Evolutionary conservation across 306 rosid genomes (phyloP).

Genomic region (Clitoria ternatea): DNA sequence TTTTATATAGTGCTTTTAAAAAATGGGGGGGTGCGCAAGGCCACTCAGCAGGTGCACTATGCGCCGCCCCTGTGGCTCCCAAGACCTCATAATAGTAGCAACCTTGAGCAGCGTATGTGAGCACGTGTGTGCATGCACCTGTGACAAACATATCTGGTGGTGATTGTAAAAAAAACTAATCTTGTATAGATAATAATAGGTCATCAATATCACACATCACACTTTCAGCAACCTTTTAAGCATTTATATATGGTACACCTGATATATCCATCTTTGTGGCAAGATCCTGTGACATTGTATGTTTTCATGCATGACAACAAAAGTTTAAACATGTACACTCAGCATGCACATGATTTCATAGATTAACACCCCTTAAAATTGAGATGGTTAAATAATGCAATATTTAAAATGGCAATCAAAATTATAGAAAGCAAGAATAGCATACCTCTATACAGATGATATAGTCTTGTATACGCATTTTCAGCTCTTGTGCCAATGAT

Average conservation of each 20-base stretch:
- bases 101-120: not conserved
- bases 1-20: no score
- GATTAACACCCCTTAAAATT: not conserved
- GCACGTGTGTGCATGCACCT: not conserved
- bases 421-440: slow-evolving; percentile 1
- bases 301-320: not conserved
- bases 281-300: not conserved
- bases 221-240: not conserved
- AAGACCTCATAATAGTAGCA: not conserved
- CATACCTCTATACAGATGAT: slow-evolving; percentile 96
- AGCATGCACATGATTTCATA: not conserved
- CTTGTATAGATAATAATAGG: not conserved
- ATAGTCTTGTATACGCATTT: slow-evolving; percentile 89
- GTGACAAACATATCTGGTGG: not conserved
- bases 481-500: slow-evolving; percentile 75
- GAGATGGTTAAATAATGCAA: not conserved
- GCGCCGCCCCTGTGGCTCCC: not conserved
- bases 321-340: not conserved
- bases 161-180: not conserved
- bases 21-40: no score
- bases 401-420: slow-evolving; percentile 1
- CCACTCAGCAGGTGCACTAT: no score
- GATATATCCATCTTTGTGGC: not conserved
- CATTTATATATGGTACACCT: not conserved
- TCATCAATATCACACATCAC: not conserved